These are phyloP conservation scores for Neurospora terricola DNA, from an alignment of 495 filamentous ascomycete genomes.

Conservation along the genomic window DNA sequence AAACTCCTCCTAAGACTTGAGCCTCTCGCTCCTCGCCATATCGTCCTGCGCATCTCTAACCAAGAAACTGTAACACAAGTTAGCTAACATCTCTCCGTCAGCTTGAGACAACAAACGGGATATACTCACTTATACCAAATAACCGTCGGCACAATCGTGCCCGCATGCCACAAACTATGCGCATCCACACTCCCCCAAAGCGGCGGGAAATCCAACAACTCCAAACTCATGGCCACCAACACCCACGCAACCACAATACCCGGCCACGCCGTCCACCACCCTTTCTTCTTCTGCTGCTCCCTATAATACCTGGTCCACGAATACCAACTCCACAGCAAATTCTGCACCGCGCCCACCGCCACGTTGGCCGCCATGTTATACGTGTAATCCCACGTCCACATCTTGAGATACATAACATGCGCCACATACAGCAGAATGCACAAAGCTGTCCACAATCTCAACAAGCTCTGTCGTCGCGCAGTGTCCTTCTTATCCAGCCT, in stretches of 20 bases:
- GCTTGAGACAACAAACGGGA: too few species aligned
- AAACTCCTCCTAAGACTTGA: slow-evolving; percentile 23
- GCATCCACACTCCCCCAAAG: slow-evolving; percentile 77
- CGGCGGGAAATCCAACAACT: slow-evolving; percentile 89
- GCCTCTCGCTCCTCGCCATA: slow-evolving; percentile 35
- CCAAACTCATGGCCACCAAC: slow-evolving; percentile 86
- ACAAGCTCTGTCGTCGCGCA: slow-evolving; percentile 43
- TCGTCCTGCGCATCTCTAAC: slow-evolving; percentile 71
- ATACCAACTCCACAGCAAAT: slow-evolving; percentile 78
- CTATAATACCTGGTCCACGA: slow-evolving; percentile 71
- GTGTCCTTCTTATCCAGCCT: slow-evolving; percentile 59
- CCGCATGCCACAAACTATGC: slow-evolving; percentile 92
- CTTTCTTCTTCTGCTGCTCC: slow-evolving; percentile 46
- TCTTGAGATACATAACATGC: slow-evolving; percentile 76
- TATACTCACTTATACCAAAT: slow-evolving; percentile 96
- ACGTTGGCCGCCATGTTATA: slow-evolving; percentile 98
- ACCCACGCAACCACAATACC: slow-evolving; percentile 90
- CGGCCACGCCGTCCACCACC: slow-evolving; percentile 87
- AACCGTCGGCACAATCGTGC: slow-evolving; percentile 78
- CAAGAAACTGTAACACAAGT: slow-evolving; percentile 49
- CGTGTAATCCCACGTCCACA: slow-evolving; percentile 84
- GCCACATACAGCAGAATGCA: slow-evolving; percentile 62
- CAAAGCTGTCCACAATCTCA: slow-evolving; percentile 62
- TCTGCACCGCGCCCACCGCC: slow-evolving; percentile 67
- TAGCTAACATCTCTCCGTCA: too few species aligned